Percentiles rank a stretch among this genome's conserved stretches.
phyloP scores from a whole-genome alignment of 2,329 filamentous ascomycete species.

The Scytalidium lignicola region DNA sequence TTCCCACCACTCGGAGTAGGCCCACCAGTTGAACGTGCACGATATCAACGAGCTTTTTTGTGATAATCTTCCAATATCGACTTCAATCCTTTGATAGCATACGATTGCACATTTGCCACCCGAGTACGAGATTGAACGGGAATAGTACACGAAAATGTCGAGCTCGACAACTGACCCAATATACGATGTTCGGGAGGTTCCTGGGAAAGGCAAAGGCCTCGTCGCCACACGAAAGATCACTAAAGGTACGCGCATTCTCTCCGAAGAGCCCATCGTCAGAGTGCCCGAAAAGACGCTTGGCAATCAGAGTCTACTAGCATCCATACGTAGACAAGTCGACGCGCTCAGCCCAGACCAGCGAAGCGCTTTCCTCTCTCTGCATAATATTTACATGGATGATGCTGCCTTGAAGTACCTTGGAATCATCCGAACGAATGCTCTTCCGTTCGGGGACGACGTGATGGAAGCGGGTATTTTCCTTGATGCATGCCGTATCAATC shows the following conservation, averaged over 20 bases:
- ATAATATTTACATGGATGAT: slow-evolving; percentile 6
- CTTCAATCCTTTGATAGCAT: too few species aligned
- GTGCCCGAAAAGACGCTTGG: slow-evolving; percentile 1
- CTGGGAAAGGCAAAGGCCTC: slow-evolving; percentile 35
- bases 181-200: slow-evolving; percentile 18
- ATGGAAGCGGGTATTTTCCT: slow-evolving; percentile 29
- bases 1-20: too few species aligned
- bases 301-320: slow-evolving; percentile 1
- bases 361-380: slow-evolving; percentile 11
- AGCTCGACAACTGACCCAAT: slow-evolving; percentile 7
- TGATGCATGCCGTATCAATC: slow-evolving; percentile 31
- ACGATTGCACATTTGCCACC: too few species aligned
- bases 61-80: too few species aligned
- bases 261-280: slow-evolving; percentile 33
- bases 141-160: slow-evolving; percentile 1
- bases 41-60: too few species aligned
- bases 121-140: too few species aligned
- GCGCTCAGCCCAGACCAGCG: slow-evolving; percentile 6
- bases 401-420: slow-evolving; percentile 4
- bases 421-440: slow-evolving; percentile 13
- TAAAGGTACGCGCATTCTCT: slow-evolving; percentile 34
- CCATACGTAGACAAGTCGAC: slow-evolving; percentile 7
- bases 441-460: slow-evolving; percentile 16
- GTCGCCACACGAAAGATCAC: slow-evolving; percentile 31
- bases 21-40: too few species aligned